These are phyloP conservation scores for Penicillium polonicum DNA, from an alignment of 2,329 filamentous ascomycete genomes.

Conservation along the genomic window DNA sequence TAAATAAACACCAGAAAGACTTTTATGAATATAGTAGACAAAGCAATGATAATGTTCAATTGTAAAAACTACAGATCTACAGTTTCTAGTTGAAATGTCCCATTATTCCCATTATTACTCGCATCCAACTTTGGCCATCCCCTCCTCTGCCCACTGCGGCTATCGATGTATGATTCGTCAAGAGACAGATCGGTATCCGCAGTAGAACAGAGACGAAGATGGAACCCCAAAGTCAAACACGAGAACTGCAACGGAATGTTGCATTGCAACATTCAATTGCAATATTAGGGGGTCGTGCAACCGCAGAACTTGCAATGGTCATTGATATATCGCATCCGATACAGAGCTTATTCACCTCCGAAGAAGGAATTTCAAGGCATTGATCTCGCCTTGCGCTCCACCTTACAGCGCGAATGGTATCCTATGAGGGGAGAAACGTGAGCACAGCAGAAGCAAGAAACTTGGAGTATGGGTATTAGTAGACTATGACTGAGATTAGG, in stretches of 20 bases:
- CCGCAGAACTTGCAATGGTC: conserved; percentile 14
- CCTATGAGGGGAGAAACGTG: conserved; percentile 9
- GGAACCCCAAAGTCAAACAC: conserved; percentile 14
- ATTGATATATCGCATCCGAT: conserved; percentile 53
- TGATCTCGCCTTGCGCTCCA: conserved; percentile 54
- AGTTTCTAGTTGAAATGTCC: conserved; percentile 15
- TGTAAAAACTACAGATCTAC: neutral
- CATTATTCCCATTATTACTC: conserved; percentile 15
- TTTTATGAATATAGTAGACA: neutral
- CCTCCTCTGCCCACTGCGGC: conserved; percentile 3
- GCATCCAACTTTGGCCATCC: conserved; percentile 9
- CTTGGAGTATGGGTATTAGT: conserved; percentile 33
- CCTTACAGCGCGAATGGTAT: conserved; percentile 49
- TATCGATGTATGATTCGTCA: conserved; percentile 18
- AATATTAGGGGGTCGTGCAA: conserved; percentile 13
- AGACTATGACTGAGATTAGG: conserved; percentile 30
- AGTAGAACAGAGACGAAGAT: conserved; percentile 8
- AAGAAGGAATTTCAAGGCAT: conserved; percentile 49
- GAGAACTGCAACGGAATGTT: conserved; percentile 11
- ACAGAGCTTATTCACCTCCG: conserved; percentile 49
- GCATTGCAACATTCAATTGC: conserved; percentile 7
- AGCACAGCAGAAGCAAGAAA: conserved; percentile 4
- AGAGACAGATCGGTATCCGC: conserved; percentile 25
- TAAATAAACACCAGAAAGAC: neutral
- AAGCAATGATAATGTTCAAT: neutral